Evolutionary conservation across 2,329 filamentous ascomycete species (phyloP).

Genomic region (Diaporthe nobilis): DNA sequence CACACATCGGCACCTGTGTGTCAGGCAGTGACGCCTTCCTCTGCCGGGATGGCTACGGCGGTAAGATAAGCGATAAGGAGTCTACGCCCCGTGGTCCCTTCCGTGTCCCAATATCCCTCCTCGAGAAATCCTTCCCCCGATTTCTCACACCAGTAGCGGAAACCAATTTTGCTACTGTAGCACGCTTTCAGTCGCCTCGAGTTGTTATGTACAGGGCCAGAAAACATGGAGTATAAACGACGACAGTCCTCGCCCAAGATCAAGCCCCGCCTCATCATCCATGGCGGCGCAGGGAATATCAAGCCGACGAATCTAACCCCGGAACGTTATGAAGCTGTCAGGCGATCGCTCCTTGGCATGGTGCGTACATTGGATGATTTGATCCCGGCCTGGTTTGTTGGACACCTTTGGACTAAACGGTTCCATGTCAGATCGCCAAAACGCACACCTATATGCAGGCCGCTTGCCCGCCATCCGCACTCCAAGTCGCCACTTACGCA

Average conservation of each 20-base stretch:
- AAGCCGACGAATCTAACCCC: conserved; percentile 70
- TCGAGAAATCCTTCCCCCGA: neutral
- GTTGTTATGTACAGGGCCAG: neutral
- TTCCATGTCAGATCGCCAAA: conserved; percentile 55
- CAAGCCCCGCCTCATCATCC: conserved; percentile 75
- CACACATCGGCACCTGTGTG: neutral
- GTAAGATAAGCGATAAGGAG: conserved; percentile 35
- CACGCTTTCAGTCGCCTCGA: neutral
- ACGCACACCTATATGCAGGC: conserved; percentile 64
- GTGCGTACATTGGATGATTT: conserved; percentile 55
- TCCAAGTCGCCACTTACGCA: conserved; percentile 82
- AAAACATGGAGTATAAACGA: conserved; percentile 58
- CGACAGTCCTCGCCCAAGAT: conserved; percentile 45
- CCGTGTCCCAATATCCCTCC: neutral
- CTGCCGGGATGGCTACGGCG: neutral
- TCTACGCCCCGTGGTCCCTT: neutral
- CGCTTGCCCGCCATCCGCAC: conserved; percentile 61
- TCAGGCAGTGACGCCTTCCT: neutral
- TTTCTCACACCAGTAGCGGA: neutral
- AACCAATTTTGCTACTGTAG: neutral
- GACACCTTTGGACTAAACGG: neutral
- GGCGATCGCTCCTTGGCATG: conserved; percentile 72
- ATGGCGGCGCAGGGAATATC: conserved; percentile 82
- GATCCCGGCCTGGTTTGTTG: too few species aligned
- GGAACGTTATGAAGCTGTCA: conserved; percentile 70